Percentiles rank a stretch among this genome's conserved stretches.
These are phyloP conservation scores for Staphylotrichum longicolle DNA, from an alignment of 495 filamentous ascomycete species.

Conservation along the genomic window DNA sequence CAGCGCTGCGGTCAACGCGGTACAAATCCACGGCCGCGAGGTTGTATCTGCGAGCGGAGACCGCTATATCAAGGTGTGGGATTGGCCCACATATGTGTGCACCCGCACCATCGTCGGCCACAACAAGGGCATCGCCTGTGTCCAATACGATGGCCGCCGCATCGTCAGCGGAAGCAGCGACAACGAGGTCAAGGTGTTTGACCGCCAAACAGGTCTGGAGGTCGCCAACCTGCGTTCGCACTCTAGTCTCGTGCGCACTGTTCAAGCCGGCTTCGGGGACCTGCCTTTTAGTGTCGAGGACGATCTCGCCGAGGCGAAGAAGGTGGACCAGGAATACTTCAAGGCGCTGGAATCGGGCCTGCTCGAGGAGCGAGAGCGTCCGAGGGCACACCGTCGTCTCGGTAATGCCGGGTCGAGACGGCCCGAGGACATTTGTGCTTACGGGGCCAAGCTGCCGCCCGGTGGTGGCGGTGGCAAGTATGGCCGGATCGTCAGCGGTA, in stretches of 20 bases:
- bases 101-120: conserved; percentile 78
- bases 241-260: conserved; percentile 79
- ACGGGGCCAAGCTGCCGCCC: conserved; percentile 80
- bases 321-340: conserved; percentile 69
- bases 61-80: conserved; percentile 88
- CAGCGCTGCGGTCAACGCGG: conserved; percentile 89
- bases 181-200: conserved; percentile 91
- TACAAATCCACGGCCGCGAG: conserved; percentile 81
- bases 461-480: conserved; percentile 84
- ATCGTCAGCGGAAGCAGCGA: conserved; percentile 96
- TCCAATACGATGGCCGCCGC: conserved; percentile 94
- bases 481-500: conserved; percentile 88
- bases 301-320: conserved; percentile 65
- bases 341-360: conserved; percentile 63
- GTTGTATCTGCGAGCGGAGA: conserved; percentile 95
- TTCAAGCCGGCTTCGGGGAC: conserved; percentile 91
- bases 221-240: conserved; percentile 84
- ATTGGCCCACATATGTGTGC: conserved; percentile 74
- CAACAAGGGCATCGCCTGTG: conserved; percentile 93
- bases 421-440: conserved; percentile 71
- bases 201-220: conserved; percentile 76
- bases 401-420: conserved; percentile 74
- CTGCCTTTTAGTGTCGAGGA: conserved; percentile 73
- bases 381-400: conserved; percentile 43
- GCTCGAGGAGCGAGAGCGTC: conserved; percentile 37